These are phyloP conservation scores for Talaromyces sp. DNA, from an alignment of 2,329 filamentous ascomycete species.

Conservation along the genomic window DNA sequence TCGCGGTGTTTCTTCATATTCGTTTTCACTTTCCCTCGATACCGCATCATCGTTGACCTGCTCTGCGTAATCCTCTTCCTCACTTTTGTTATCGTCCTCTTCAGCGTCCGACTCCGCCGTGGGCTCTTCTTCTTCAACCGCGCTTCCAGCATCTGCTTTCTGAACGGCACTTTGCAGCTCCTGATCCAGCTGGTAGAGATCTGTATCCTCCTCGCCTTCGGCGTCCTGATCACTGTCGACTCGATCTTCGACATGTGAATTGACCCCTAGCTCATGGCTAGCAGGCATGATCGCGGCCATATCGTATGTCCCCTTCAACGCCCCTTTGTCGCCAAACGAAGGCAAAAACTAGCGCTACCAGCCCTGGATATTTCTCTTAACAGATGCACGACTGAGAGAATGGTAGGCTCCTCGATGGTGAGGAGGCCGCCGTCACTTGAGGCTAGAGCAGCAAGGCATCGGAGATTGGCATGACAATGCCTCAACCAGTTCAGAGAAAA, in stretches of 20 bases:
- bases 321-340: conserved; percentile 35
- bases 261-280: conserved; percentile 33
- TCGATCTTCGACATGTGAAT: conserved; percentile 30
- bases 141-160: conserved; percentile 34
- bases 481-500: not conserved
- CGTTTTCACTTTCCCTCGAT: conserved; percentile 35
- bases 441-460: conserved; percentile 27
- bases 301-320: conserved; percentile 31
- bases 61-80: conserved; percentile 22
- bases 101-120: conserved; percentile 36
- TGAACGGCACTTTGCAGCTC: conserved; percentile 39
- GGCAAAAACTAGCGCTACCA: conserved; percentile 15
- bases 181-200: conserved; percentile 41
- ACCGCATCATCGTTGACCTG: conserved; percentile 43
- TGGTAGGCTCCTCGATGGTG: conserved; percentile 23
- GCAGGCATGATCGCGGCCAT: conserved; percentile 43
- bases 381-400: conserved; percentile 16
- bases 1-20: conserved; percentile 20
- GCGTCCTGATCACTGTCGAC: conserved; percentile 44
- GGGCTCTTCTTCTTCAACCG: conserved; percentile 26
- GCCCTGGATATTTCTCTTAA: conserved; percentile 15
- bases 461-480: conserved; percentile 18
- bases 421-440: conserved; percentile 28
- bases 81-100: conserved; percentile 28
- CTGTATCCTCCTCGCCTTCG: conserved; percentile 45